Conservation (phyloP, 2,329 filamentous ascomycete species). For the Fusarium cyanostomum region DNA sequence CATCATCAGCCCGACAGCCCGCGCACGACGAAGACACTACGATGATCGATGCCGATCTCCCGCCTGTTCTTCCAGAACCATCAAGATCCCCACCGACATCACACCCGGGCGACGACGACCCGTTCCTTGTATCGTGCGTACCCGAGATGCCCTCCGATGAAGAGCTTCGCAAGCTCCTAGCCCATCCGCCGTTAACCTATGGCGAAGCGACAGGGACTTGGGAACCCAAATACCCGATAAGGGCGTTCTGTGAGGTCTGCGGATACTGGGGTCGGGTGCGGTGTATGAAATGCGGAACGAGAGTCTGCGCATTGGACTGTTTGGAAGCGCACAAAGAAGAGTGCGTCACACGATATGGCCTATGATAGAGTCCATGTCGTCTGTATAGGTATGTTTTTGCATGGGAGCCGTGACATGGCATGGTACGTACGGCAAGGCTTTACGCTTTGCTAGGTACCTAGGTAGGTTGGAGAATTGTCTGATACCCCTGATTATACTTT, state of each 20-base stretch:
- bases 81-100: conserved; percentile 46
- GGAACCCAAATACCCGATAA: conserved; percentile 62
- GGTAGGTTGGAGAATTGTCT: conserved; percentile 29
- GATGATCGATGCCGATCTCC: conserved; percentile 42
- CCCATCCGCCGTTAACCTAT: conserved; percentile 73
- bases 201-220: conserved; percentile 66
- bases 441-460: conserved; percentile 32
- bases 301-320: conserved; percentile 81
- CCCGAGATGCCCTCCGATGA: conserved; percentile 66
- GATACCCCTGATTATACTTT: conserved; percentile 38
- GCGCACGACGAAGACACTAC: conserved; percentile 39
- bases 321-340: conserved; percentile 77
- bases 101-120: conserved; percentile 63
- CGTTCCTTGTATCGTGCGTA: conserved; percentile 66
- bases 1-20: conserved; percentile 28
- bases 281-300: conserved; percentile 80
- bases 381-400: neutral
- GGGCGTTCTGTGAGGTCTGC: conserved; percentile 80
- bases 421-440: conserved; percentile 26
- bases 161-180: conserved; percentile 71
- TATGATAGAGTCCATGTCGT: conserved; percentile 40
- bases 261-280: conserved; percentile 82
- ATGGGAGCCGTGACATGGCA: conserved; percentile 1
- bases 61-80: conserved; percentile 50
- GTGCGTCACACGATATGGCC: conserved; percentile 71